Evolutionary conservation across 169 alveolate genomes (phyloP).

Genomic region (Cyclospora cayetanensis): DNA sequence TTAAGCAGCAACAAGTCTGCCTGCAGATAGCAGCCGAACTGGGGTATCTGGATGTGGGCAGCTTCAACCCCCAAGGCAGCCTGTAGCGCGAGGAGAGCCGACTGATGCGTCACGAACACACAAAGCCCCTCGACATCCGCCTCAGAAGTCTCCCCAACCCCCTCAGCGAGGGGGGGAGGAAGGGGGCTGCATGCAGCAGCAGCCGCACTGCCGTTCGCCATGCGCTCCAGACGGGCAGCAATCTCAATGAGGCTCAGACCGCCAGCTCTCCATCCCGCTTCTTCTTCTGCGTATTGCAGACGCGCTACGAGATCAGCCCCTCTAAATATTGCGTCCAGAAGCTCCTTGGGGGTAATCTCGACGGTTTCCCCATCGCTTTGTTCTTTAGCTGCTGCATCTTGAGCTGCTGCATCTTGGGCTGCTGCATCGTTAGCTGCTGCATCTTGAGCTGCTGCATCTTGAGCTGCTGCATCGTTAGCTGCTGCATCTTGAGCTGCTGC

Average conservation of each 20-base stretch:
- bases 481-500: not conserved
- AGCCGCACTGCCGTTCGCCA: constrained; percentile 32
- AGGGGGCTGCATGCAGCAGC: not conserved
- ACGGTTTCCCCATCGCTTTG: not conserved
- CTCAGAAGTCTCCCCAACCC: not conserved
- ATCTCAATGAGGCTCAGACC: constrained; percentile 33
- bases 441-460: not conserved
- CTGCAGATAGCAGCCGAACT: constrained; percentile 46
- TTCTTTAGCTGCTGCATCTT: not conserved
- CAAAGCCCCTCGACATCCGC: constrained; percentile 19
- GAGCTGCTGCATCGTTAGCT: not conserved
- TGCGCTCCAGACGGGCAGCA: constrained; percentile 25
- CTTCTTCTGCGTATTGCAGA: constrained; percentile 45
- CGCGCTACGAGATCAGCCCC: constrained; percentile 55
- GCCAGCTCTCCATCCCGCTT: constrained; percentile 64
- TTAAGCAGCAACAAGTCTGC: constrained; percentile 56
- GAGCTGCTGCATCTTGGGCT: not conserved
- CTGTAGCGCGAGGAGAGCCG: constrained; percentile 63
- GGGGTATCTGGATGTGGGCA: constrained; percentile 54
- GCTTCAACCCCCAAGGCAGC: constrained; percentile 44
- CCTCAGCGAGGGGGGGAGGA: not conserved
- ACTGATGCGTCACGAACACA: constrained; percentile 63
- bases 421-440: not conserved
- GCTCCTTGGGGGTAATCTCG: not conserved
- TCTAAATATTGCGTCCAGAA: constrained; percentile 9